Evolutionary conservation across 768 basidiomycete genomes (phyloP), one percentile per base, ranked within the genome.

Genomic region (Macrolepiota dolichaula): DNA sequence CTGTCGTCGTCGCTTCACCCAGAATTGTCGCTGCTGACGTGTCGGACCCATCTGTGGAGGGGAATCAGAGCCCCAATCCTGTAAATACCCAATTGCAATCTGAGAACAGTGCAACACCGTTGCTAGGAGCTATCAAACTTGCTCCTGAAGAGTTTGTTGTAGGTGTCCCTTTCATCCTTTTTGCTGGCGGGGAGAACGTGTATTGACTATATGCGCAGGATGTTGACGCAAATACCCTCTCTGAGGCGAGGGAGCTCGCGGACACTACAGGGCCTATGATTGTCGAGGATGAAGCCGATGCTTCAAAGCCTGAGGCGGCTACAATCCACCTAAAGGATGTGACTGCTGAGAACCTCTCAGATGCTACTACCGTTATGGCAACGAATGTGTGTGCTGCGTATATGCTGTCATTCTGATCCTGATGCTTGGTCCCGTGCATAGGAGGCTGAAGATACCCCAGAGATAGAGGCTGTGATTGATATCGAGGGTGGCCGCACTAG

Each of bases 401-500:
- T 36, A 46, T 52, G 40, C 51, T 51, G 11, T 49, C n/a, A 22
- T 13, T 35, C 29, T 11, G 13, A 36, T 12, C 12, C 19, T 19
- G 9, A 37, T 13, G 15, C 32, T 32, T 49, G 29, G 25, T 51
- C n/a, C 1, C 19, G 40, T 46, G 29, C 35, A 32, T 29, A 55
- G 53, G 53, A 49, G 51, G 19, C 24, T 37, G 36, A 32, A n/a
- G 54, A 55, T 49, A 32, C 35, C 61, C 46, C 25, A 44, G 50
- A 35, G 40, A 42, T 57, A 22, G 49, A 57, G n/a, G 37, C 54
- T 55, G 27, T 24, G 61, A 50, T n/a, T 24, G 51, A 55, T 25
- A 50, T 44, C 37, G 61, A 50, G 11, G 57, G 9, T 47, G 44
- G 3, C 42, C 38, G 32, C 17, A 32, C 51, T 44, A 52, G 38